Evolutionary conservation across 23 red algal genomes (phyloP).

Genomic region (Agarophyton chilense): DNA sequence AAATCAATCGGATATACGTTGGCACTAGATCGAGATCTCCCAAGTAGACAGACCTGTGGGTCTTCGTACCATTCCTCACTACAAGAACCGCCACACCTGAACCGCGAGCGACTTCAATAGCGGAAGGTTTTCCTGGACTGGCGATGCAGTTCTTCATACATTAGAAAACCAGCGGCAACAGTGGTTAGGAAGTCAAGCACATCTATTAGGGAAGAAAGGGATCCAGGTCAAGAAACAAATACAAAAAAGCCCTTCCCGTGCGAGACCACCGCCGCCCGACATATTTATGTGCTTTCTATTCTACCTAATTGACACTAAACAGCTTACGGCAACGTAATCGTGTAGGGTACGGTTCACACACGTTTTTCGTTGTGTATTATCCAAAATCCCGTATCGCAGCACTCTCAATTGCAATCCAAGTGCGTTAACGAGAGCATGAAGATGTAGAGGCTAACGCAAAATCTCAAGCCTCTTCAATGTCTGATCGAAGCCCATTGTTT

Average conservation of each 20-base stretch:
- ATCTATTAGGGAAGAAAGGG: too few species aligned
- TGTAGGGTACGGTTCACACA: not conserved
- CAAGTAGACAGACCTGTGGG: not conserved
- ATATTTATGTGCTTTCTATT: conserved; percentile 2
- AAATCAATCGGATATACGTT: conserved; percentile 66
- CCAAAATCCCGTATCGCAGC: not conserved
- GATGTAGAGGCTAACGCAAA: not conserved
- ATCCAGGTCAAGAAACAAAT: too few species aligned
- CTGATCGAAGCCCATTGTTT: conserved; percentile 79
- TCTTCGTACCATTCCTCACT: not conserved
- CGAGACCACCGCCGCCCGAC: not conserved
- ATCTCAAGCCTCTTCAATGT: conserved; percentile 68
- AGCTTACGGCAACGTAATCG: not conserved
- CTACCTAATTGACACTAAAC: conserved; percentile 7
- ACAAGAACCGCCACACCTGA: not conserved
- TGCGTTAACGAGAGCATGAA: not conserved
- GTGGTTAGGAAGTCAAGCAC: too few species aligned
- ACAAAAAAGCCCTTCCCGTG: not conserved
- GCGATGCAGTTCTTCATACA: too few species aligned
- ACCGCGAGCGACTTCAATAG: too few species aligned
- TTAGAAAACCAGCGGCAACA: too few species aligned
- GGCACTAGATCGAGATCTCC: conserved; percentile 29
- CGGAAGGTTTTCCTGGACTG: too few species aligned
- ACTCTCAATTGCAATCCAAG: not conserved
- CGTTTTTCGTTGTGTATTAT: not conserved